These are phyloP conservation scores for Talaromyces sp. DNA, from an alignment of 2,329 filamentous ascomycete species.

Conservation along the genomic window DNA sequence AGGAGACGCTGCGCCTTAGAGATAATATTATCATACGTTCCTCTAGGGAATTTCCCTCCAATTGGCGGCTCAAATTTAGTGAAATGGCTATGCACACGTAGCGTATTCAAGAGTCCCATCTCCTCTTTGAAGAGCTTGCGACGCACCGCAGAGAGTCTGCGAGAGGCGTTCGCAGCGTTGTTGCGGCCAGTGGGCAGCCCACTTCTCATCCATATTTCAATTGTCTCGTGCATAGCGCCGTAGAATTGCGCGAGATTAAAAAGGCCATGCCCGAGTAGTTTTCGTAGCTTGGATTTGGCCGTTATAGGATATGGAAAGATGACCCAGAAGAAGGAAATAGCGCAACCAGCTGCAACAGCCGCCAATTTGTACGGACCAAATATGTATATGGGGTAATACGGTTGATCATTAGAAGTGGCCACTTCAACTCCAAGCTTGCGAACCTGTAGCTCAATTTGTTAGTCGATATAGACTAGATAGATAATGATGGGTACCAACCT, in stretches of 20 bases:
- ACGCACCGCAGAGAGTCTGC: neutral
- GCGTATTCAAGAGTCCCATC: neutral
- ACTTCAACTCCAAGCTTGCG: neutral
- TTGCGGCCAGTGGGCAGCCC: neutral
- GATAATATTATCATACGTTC: neutral
- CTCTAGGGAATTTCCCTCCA: neutral
- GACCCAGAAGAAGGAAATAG: neutral
- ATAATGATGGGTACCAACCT: conserved; percentile 27
- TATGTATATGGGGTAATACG: neutral
- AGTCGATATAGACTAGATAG: neutral
- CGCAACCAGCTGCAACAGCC: neutral
- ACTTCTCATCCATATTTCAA: neutral
- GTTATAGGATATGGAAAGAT: neutral
- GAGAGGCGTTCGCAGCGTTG: neutral
- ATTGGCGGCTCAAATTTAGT: neutral
- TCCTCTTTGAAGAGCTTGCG: neutral
- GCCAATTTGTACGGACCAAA: neutral
- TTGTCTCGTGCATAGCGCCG: neutral
- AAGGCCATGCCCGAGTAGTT: neutral
- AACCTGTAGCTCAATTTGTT: neutral
- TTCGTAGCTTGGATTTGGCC: neutral
- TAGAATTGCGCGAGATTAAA: neutral
- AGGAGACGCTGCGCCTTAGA: neutral
- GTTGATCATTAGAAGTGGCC: neutral
- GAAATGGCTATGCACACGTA: neutral